phyloP scores from a whole-genome alignment of 176 grass and related monocot species.

The Echinochloa phyllopogon region DNA sequence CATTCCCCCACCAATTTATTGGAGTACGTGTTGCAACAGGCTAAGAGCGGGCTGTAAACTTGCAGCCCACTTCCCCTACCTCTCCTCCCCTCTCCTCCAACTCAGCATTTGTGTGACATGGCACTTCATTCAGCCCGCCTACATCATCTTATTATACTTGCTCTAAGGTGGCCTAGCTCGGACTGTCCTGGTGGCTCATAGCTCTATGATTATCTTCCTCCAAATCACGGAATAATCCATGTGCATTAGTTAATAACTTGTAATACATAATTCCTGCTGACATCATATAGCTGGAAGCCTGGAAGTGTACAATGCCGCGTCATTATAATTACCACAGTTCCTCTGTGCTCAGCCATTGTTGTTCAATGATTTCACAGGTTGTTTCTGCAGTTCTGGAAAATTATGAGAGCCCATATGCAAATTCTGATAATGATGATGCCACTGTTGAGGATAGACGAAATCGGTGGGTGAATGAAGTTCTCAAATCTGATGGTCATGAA shows the following conservation, averaged over 20 bases:
- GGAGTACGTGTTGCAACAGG: too few species aligned
- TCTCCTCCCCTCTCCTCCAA: too few species aligned
- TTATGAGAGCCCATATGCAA: conserved; percentile 76
- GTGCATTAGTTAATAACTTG: not conserved
- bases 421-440: conserved; percentile 51
- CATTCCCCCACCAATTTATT: too few species aligned
- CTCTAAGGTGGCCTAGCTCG: not conserved
- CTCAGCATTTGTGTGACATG: too few species aligned
- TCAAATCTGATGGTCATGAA: conserved; percentile 70
- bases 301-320: not conserved
- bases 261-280: not conserved
- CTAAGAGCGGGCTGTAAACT: too few species aligned
- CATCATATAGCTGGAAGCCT: not conserved
- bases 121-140: too few species aligned
- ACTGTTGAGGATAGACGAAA: conserved; percentile 45
- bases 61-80: too few species aligned
- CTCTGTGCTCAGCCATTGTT: conserved; percentile 29
- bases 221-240: not conserved
- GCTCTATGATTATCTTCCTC: not conserved
- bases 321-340: conserved; percentile 18
- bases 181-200: not conserved
- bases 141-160: too few species aligned
- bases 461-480: conserved; percentile 72
- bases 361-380: conserved; percentile 62
- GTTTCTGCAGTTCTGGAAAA: conserved; percentile 90